Evolutionary conservation across 169 alveolate genomes (phyloP).

Genomic region (Plasmodium chabaudi): DNA sequence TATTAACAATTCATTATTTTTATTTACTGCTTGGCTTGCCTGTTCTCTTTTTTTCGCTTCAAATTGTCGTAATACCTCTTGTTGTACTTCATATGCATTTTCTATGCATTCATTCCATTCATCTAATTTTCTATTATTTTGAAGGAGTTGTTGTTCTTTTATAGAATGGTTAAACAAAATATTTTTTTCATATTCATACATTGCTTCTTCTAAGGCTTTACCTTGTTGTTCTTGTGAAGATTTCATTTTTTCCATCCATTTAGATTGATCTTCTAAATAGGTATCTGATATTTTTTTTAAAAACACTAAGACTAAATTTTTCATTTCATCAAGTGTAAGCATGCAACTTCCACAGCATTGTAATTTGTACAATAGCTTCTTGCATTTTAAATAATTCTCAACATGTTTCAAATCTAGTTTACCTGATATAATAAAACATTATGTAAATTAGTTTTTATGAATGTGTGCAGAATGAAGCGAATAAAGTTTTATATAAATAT

Average conservation of each 20-base stretch:
- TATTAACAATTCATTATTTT: constrained; percentile 76
- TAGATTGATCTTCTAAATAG: constrained; percentile 58
- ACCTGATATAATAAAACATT: constrained; percentile 77
- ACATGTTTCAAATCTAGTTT: constrained; percentile 79
- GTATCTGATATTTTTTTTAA: constrained; percentile 86
- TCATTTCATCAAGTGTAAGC: constrained; percentile 85
- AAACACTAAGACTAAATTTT: constrained; percentile 86
- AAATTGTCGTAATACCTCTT: constrained; percentile 71
- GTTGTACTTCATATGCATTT: constrained; percentile 68
- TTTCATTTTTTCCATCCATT: constrained; percentile 60
- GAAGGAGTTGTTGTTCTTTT: constrained; percentile 65
- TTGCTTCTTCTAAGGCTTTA: constrained; percentile 74
- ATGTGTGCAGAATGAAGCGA: neutral
- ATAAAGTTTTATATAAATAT: neutral
- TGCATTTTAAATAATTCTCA: constrained; percentile 75
- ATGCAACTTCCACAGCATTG: constrained; percentile 80
- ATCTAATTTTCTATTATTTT: constrained; percentile 34
- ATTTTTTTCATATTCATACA: constrained; percentile 59
- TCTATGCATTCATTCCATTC: constrained; percentile 62
- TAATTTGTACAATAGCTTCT: constrained; percentile 77
- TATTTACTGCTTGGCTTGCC: constrained; percentile 36
- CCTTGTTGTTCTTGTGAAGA: constrained; percentile 70
- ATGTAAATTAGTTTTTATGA: neutral
- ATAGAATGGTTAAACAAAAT: constrained; percentile 50
- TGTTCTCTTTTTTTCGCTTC: constrained; percentile 38